phyloP scores from a whole-genome alignment of 2,329 filamentous ascomycete species.

The Xylariaceae sp. region DNA sequence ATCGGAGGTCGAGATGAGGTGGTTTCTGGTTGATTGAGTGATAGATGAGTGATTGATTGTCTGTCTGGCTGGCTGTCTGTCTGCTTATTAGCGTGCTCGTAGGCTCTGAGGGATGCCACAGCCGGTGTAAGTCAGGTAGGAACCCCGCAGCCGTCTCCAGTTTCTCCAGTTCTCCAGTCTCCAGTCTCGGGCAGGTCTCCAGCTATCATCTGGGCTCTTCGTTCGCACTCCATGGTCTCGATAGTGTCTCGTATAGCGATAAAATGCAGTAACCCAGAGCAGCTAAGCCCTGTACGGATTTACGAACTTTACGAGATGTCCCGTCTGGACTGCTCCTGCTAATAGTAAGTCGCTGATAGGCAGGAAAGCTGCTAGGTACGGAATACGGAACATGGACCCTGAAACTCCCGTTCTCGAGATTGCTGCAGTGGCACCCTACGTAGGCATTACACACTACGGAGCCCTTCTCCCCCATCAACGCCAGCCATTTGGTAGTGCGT shows the following conservation, averaged over 20 bases:
- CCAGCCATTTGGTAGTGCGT: not conserved
- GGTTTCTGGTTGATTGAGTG: not conserved
- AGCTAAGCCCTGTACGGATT: too few species aligned
- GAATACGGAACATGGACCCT: too few species aligned
- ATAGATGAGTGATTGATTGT: not conserved
- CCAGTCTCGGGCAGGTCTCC: not conserved
- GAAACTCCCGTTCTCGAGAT: too few species aligned
- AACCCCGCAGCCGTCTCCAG: not conserved
- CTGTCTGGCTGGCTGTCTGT: not conserved
- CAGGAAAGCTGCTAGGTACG: too few species aligned
- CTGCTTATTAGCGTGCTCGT: not conserved
- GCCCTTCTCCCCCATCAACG: not conserved
- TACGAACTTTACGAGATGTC: too few species aligned
- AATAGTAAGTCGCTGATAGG: too few species aligned
- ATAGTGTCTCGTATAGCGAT: not conserved
- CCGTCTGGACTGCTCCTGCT: too few species aligned
- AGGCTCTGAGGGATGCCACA: not conserved
- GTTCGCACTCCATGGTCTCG: not conserved
- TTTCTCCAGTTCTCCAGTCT: too few species aligned
- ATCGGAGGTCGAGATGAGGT: constrained; percentile 1
- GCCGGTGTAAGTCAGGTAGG: not conserved
- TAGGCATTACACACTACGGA: not conserved
- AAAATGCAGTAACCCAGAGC: too few species aligned
- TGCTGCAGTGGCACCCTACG: not conserved
- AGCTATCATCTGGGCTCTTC: not conserved